phyloP scores from a whole-genome alignment of 768 basidiomycete species.

The Naganishia onofrii region DNA sequence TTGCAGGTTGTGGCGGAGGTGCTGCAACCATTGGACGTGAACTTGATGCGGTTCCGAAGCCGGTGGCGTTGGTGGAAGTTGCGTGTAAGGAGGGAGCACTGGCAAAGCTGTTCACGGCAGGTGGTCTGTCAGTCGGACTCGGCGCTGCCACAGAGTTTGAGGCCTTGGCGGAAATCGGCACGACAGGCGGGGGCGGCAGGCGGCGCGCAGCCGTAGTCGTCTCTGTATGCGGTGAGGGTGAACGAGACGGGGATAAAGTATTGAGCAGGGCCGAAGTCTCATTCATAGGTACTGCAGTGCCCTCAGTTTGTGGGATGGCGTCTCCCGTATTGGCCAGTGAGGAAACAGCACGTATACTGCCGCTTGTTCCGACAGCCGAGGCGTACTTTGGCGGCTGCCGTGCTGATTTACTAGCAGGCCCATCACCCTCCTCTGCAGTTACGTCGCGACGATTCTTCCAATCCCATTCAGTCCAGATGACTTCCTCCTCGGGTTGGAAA shows the following conservation, averaged over 20 bases:
- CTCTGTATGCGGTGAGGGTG: not conserved
- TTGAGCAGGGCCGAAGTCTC: not conserved
- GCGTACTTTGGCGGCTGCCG: not conserved
- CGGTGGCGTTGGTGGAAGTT: no score
- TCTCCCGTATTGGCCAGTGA: not conserved
- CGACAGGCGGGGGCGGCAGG: not conserved
- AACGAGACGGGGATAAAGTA: not conserved
- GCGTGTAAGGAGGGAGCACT: not conserved
- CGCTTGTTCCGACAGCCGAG: not conserved
- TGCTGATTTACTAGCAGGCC: not conserved
- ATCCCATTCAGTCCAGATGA: constrained; percentile 9
- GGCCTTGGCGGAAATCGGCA: not conserved
- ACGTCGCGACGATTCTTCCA: not conserved
- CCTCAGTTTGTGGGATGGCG: not conserved
- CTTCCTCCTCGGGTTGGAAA: not conserved
- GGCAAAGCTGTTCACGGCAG: not conserved
- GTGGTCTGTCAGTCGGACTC: not conserved
- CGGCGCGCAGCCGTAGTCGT: not conserved
- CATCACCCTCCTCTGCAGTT: no score
- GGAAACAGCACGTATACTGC: not conserved
- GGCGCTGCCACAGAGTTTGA: not conserved
- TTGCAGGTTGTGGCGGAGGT: not conserved
- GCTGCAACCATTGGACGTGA: not conserved
- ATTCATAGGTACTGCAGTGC: not conserved
- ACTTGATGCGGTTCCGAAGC: not conserved